These are phyloP conservation scores for Curvularia hawaiiensis DNA, from an alignment of 2,329 filamentous ascomycete genomes.

Conservation along the genomic window DNA sequence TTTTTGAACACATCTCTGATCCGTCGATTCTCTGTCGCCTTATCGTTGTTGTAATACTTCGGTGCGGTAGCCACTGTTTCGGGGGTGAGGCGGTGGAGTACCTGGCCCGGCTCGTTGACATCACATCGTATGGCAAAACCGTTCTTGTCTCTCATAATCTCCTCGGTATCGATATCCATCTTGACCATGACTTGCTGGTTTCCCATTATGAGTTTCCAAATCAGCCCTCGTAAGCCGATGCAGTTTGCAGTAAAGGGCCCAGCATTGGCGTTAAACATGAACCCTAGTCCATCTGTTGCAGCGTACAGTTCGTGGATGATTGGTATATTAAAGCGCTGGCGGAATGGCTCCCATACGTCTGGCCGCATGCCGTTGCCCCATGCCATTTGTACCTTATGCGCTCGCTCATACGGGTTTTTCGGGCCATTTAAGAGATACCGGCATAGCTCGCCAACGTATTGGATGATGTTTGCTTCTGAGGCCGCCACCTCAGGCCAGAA, in stretches of 20 bases:
- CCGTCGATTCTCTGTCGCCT: conserved; percentile 37
- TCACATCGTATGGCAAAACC: conserved; percentile 44
- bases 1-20: conserved; percentile 46
- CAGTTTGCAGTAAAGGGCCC: conserved; percentile 42
- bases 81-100: conserved; percentile 41
- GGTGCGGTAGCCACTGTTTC: conserved; percentile 29
- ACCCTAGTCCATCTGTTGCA: conserved; percentile 46
- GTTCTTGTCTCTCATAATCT: conserved; percentile 42
- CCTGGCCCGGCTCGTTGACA: conserved; percentile 43
- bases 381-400: conserved; percentile 41
- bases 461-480: conserved; percentile 39
- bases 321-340: conserved; percentile 47
- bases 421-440: conserved; percentile 45
- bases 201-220: conserved; percentile 42
- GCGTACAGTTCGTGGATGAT: conserved; percentile 49
- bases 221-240: conserved; percentile 41
- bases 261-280: conserved; percentile 40
- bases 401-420: conserved; percentile 36
- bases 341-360: conserved; percentile 50
- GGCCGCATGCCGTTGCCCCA: conserved; percentile 52
- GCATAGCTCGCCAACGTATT: conserved; percentile 48
- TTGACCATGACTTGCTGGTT: conserved; percentile 41
- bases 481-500: conserved; percentile 47
- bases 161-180: conserved; percentile 48
- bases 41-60: conserved; percentile 44